Base-by-base conservation (phyloP, 2,329 filamentous ascomycete species). In the Acrocalymma vagum region DNA sequence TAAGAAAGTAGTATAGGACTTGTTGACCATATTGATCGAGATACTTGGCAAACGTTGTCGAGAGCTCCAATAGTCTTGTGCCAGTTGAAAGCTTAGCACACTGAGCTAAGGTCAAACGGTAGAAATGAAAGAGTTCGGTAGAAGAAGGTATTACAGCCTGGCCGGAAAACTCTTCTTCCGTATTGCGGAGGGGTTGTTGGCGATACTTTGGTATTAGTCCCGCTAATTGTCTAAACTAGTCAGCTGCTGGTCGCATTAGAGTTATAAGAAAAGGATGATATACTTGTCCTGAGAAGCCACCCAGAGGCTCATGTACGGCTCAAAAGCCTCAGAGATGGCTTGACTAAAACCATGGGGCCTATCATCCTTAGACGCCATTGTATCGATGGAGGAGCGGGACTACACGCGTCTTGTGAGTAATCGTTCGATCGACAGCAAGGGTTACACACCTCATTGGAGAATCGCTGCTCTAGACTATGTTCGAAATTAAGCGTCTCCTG, bases 401-500 rank as follows among this genome's bases (percentile, higher is more conserved):
- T 87, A 61, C 25, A 6, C n/a, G n/a, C n/a, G n/a, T n/a, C 6
- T 15, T 25, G 38, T 68, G 7, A 66, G 60, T 28, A 45, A n/a
- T 9, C 7, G 20, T 27, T 9, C 14, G 30, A 40, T 17, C 9
- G 5, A 27, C 5, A n/a, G 14, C 28, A 36, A 30, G 29, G 17
- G 23, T 40, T 24, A 37, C 63, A 48, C 37, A 70, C 62, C 57
- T 84, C 81, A 45, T 77, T 85, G 2, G 86, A 81, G 65, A 97
- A 97, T 8, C 88, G 85, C 49, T 84, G 84, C 70, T 99, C 94
- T 9, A 99, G 77, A 43, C 82, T 87, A 64, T 97, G 92, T 71
- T 99, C 94, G 66, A 99, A 99, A 65, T 99, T 90, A 57, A 99
- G 82, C 0, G 94, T 99, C 68, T 97, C 92, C 62, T 97, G 93